These are phyloP conservation scores for Pharnaceum exiguum DNA, from an alignment of 148 eudicot genomes.

Conservation along the genomic window DNA sequence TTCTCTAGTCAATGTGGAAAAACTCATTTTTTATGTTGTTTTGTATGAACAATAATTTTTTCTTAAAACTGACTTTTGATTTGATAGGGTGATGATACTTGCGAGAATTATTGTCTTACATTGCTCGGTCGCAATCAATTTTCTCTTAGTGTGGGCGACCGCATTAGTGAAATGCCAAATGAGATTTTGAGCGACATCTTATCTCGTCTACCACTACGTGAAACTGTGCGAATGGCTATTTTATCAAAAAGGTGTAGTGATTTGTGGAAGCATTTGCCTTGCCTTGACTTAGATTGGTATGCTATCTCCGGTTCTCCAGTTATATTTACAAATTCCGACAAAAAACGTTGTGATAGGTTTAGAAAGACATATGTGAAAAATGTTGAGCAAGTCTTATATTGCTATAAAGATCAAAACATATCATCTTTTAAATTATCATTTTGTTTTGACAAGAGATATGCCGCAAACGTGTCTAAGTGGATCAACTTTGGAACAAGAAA, in stretches of 20 bases:
- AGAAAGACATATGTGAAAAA: neutral
- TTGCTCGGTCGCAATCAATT: neutral
- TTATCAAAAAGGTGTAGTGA: neutral
- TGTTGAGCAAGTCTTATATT: neutral
- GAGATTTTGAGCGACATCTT: neutral
- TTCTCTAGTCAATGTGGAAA: no score
- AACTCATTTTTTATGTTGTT: no score
- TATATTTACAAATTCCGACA: neutral
- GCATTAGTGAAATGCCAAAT: neutral
- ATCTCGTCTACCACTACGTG: neutral
- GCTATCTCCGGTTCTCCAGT: neutral
- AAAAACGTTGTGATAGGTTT: neutral
- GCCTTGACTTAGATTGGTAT: constrained; percentile 3
- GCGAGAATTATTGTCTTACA: neutral
- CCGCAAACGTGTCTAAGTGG: neutral
- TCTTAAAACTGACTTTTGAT: no score
- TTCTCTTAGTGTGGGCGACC: neutral
- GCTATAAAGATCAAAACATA: neutral
- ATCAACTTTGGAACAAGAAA: neutral
- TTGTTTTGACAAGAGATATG: neutral
- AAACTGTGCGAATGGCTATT: neutral
- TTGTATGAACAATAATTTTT: no score
- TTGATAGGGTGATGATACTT: neutral
- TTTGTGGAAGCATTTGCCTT: neutral
- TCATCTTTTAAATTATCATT: neutral